phyloP scores from a whole-genome alignment of 1,284 basidiomycete genomes.

The Microbotryum silenes-acaulis region DNA sequence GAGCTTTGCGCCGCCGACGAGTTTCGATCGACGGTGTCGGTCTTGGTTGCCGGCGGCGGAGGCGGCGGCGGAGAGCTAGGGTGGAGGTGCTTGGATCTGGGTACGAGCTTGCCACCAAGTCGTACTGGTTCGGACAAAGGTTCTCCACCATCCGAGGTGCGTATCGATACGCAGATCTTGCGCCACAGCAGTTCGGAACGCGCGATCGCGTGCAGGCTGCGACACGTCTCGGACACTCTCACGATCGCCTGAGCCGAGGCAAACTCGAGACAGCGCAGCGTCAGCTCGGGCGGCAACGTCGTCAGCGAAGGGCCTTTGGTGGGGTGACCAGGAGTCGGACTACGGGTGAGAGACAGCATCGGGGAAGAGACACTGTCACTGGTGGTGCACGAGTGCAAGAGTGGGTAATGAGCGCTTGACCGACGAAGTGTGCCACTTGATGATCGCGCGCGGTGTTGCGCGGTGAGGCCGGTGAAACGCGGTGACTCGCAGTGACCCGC shows the following conservation, averaged over 20 bases:
- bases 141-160: neutral
- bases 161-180: neutral
- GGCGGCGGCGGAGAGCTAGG: too few relatives aligned
- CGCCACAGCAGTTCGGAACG: slow-evolving; percentile 1
- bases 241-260: slow-evolving; percentile 18
- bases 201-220: neutral
- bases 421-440: too few relatives aligned
- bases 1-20: too few relatives aligned
- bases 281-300: slow-evolving; percentile 24
- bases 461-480: too few relatives aligned
- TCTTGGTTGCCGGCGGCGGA: neutral
- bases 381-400: too few relatives aligned
- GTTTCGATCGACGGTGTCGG: neutral
- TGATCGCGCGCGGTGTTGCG: too few relatives aligned
- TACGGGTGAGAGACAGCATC: too few relatives aligned
- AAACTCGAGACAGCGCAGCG: slow-evolving; percentile 7
- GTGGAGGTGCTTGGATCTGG: neutral
- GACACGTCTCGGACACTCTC: slow-evolving; percentile 5
- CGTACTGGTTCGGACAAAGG: neutral
- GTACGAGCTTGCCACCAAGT: neutral
- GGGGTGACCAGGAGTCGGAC: too few relatives aligned
- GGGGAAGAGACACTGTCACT: too few relatives aligned
- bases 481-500: too few relatives aligned
- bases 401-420: too few relatives aligned
- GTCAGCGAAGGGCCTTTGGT: neutral